Percentiles rank a stretch among this genome's conserved stretches.
phyloP scores from a whole-genome alignment of 2,329 filamentous ascomycete genomes.

The Diaporthe caulivora region DNA sequence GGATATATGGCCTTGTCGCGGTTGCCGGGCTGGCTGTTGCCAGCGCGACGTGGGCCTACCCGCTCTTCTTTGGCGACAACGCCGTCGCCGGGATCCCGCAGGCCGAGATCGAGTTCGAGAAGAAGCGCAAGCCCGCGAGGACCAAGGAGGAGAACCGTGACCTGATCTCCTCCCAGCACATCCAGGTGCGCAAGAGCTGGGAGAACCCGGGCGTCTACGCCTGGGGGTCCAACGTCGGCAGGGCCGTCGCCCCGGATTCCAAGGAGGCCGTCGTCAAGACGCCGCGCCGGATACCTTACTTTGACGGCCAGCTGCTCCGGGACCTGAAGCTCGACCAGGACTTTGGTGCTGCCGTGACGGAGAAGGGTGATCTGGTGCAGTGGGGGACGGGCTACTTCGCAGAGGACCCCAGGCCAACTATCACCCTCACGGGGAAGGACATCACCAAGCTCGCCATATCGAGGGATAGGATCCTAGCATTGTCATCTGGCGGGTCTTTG shows the following conservation, averaged over 20 bases:
- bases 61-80: conserved; percentile 38
- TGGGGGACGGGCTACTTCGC: conserved; percentile 87
- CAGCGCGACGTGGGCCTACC: conserved; percentile 36
- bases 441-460: conserved; percentile 82
- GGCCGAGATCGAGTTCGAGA: conserved; percentile 76
- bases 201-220: conserved; percentile 89
- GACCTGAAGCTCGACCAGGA: conserved; percentile 87
- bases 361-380: conserved; percentile 89
- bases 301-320: conserved; percentile 85
- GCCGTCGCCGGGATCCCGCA: conserved; percentile 45
- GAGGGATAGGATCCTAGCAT: conserved; percentile 83
- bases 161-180: conserved; percentile 84
- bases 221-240: conserved; percentile 90
- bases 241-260: conserved; percentile 87
- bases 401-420: conserved; percentile 71
- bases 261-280: conserved; percentile 83
- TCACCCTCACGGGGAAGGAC: conserved; percentile 85
- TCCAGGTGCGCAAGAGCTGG: conserved; percentile 87
- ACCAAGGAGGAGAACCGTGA: conserved; percentile 81
- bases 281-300: conserved; percentile 82
- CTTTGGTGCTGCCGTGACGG: conserved; percentile 88
- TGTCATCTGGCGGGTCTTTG: conserved; percentile 80
- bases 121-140: conserved; percentile 66
- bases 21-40: conserved; percentile 22
- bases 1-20: conserved; percentile 16